These are phyloP conservation scores for Iris pallida DNA, from an alignment of 116 monocot species.

Conservation along the genomic window DNA sequence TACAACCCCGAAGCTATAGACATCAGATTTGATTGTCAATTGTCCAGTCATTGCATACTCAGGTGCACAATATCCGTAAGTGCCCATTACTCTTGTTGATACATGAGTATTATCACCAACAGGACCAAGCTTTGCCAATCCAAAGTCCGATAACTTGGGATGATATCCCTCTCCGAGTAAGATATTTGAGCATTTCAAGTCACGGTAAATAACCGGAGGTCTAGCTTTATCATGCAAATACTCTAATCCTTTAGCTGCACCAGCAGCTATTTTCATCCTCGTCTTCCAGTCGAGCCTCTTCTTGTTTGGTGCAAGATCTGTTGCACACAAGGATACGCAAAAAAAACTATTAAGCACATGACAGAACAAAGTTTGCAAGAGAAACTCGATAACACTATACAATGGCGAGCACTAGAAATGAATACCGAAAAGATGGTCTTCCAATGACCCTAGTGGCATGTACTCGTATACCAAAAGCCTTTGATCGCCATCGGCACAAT, in stretches of 20 bases:
- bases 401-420: neutral
- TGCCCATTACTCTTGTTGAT: conserved; percentile 48
- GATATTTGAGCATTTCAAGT: conserved; percentile 45
- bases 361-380: neutral
- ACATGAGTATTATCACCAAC: conserved; percentile 42
- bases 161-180: conserved; percentile 36
- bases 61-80: conserved; percentile 49
- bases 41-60: conserved; percentile 53
- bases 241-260: conserved; percentile 43
- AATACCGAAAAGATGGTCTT: conserved; percentile 44
- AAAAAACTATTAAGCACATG: neutral
- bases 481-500: conserved; percentile 50
- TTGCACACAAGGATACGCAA: conserved; percentile 5
- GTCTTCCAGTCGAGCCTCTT: conserved; percentile 40
- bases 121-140: conserved; percentile 45
- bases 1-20: conserved; percentile 50
- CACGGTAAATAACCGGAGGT: conserved; percentile 48
- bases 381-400: neutral
- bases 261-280: conserved; percentile 44
- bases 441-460: conserved; percentile 46
- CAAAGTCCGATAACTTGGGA: conserved; percentile 48
- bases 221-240: conserved; percentile 49
- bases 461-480: conserved; percentile 48
- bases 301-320: conserved; percentile 31
- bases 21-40: conserved; percentile 37